Percentiles rank a stretch among this genome's conserved stretches.
These are phyloP conservation scores for Argentina anserina DNA, from an alignment of 306 rosid genomes.

Conservation along the genomic window DNA sequence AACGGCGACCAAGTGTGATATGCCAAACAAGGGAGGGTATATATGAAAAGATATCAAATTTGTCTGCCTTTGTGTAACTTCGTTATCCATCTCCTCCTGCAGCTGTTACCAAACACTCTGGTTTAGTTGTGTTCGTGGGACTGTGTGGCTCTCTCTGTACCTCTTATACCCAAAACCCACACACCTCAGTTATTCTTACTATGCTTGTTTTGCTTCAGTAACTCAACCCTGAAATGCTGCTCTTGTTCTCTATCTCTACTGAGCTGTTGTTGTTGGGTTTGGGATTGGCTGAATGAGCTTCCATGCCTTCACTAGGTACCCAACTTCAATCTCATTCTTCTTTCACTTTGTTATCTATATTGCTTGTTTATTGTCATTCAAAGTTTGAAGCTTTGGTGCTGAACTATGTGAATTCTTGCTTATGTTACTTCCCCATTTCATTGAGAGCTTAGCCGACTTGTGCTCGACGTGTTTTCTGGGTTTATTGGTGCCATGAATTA, in stretches of 20 bases:
- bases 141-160: conserved; percentile 8
- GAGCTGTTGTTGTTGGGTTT: conserved; percentile 27
- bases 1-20: background rate
- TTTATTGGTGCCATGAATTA: background rate
- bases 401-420: background rate
- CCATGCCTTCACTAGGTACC: conserved; percentile 86
- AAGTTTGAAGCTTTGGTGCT: background rate
- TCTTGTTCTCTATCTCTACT: conserved; percentile 6
- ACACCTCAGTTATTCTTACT: background rate
- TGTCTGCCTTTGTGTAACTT: background rate
- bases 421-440: background rate
- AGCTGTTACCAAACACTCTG: background rate
- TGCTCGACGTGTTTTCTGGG: background rate
- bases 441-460: background rate
- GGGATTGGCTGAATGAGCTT: conserved; percentile 69
- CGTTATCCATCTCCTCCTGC: conserved; percentile 16
- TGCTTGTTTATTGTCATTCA: background rate
- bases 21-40: background rate
- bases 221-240: conserved; percentile 12
- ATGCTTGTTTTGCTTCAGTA: background rate
- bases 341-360: background rate
- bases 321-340: conserved; percentile 1
- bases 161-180: conserved; percentile 13
- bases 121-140: background rate
- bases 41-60: background rate